Conservation (phyloP, 2,329 filamentous ascomycete species). For the Elsinoe arachidis region DNA sequence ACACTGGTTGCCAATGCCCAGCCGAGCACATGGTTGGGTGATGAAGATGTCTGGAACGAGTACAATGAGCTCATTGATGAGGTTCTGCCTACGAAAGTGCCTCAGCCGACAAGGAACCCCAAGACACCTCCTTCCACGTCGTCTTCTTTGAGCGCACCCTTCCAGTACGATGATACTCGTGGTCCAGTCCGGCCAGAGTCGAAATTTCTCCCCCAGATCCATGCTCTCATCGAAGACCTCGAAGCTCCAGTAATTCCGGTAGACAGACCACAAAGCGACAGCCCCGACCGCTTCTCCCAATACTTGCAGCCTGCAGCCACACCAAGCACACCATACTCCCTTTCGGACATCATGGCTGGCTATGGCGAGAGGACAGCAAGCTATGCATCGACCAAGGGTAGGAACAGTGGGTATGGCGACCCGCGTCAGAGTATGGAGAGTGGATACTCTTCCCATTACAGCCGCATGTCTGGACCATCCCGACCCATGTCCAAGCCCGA, state of each 20-base stretch:
- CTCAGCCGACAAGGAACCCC: not conserved
- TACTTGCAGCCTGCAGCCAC: conserved; percentile 19
- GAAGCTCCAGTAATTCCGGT: conserved; percentile 14
- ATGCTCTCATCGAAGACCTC: conserved; percentile 11
- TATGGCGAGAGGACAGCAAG: conserved; percentile 13
- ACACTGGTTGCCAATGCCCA: conserved; percentile 39
- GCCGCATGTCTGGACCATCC: conserved; percentile 12
- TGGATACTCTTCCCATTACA: conserved; percentile 11
- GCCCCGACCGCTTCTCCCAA: conserved; percentile 28
- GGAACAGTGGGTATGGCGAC: not conserved
- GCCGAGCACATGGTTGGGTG: conserved; percentile 38
- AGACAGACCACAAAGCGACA: conserved; percentile 20
- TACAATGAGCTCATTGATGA: conserved; percentile 83
- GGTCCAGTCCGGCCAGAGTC: not conserved
- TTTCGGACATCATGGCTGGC: conserved; percentile 15
- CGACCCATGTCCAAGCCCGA: conserved; percentile 9
- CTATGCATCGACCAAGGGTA: conserved; percentile 7
- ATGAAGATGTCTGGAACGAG: conserved; percentile 91
- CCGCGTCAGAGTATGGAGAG: conserved; percentile 10
- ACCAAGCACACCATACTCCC: conserved; percentile 16
- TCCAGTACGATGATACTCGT: conserved; percentile 43
- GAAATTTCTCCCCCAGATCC: conserved; percentile 9
- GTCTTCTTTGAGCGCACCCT: conserved; percentile 45
- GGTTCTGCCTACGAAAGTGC: conserved; percentile 40
- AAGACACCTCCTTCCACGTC: conserved; percentile 44